Evolutionary conservation across 345 rosid genomes (phyloP).

Genomic region (Turnera subulata): DNA sequence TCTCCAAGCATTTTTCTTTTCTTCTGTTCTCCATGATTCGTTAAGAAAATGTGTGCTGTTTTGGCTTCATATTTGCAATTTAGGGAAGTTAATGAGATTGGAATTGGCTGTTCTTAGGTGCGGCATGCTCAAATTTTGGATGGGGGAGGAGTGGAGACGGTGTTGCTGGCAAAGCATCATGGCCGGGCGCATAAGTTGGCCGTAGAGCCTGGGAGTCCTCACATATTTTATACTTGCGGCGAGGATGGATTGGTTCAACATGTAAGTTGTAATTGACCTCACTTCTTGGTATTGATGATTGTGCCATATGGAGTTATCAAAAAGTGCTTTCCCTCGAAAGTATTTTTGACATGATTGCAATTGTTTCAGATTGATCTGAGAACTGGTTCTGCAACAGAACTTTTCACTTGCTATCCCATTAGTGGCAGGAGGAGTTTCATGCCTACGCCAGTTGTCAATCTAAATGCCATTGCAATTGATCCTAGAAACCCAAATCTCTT

Average conservation of each 20-base stretch:
- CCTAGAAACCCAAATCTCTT: constrained; percentile 75
- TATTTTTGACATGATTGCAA: constrained; percentile 7
- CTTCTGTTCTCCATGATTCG: no score
- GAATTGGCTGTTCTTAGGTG: constrained; percentile 40
- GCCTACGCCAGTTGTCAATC: constrained; percentile 30
- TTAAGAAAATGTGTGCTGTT: no score
- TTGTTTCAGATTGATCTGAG: constrained; percentile 82
- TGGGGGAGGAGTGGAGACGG: constrained; percentile 52
- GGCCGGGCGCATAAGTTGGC: constrained; percentile 79
- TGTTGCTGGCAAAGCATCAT: constrained; percentile 51
- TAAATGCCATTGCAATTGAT: constrained; percentile 75
- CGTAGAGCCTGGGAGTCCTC: constrained; percentile 86
- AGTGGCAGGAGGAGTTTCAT: constrained; percentile 29
- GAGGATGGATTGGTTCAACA: constrained; percentile 94
- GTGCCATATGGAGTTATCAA: no score
- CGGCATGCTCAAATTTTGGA: constrained; percentile 72
- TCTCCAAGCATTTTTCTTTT: no score
- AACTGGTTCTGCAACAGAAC: constrained; percentile 54
- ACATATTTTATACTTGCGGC: constrained; percentile 74
- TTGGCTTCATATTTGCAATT: no score
- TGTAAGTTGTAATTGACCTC: constrained; percentile 43
- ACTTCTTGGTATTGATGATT: not conserved
- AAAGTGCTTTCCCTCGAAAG: no score
- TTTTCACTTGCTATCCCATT: constrained; percentile 55
- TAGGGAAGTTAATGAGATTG: no score